phyloP scores from a whole-genome alignment of 2,329 filamentous ascomycete species.

The Phialemoniopsis sp. region DNA sequence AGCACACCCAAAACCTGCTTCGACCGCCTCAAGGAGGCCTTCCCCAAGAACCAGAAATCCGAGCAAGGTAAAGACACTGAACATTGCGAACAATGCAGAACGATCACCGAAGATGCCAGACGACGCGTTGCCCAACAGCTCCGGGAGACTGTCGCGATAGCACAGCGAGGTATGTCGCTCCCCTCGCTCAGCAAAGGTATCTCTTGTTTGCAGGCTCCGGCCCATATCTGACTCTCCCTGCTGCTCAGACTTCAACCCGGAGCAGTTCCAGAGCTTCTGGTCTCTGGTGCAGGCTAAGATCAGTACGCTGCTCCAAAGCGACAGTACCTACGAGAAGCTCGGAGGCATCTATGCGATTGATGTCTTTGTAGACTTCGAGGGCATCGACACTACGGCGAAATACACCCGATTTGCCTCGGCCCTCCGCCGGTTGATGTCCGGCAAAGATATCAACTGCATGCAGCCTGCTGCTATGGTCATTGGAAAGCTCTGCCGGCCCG shows the following conservation, averaged over 20 bases:
- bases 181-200: background rate
- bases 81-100: constrained; percentile 9
- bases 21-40: too few relatives aligned
- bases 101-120: constrained; percentile 40
- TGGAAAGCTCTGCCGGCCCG: constrained; percentile 85
- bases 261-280: constrained; percentile 66
- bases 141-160: constrained; percentile 49
- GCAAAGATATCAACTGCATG: constrained; percentile 89
- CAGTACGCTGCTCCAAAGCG: constrained; percentile 70
- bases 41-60: too few relatives aligned
- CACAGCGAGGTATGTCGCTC: constrained; percentile 45
- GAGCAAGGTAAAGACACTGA: constrained; percentile 1
- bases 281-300: constrained; percentile 53
- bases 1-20: too few relatives aligned
- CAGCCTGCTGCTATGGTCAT: constrained; percentile 84
- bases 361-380: constrained; percentile 91
- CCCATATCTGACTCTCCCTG: background rate
- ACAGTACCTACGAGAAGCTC: constrained; percentile 81
- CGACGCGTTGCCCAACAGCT: constrained; percentile 50
- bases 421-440: constrained; percentile 80
- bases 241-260: constrained; percentile 65
- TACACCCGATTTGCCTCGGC: constrained; percentile 93
- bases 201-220: background rate
- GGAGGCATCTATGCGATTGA: constrained; percentile 91
- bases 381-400: constrained; percentile 87